Conservation (phyloP, 2,329 filamentous ascomycete species). For the Tolypocladium sp. region DNA sequence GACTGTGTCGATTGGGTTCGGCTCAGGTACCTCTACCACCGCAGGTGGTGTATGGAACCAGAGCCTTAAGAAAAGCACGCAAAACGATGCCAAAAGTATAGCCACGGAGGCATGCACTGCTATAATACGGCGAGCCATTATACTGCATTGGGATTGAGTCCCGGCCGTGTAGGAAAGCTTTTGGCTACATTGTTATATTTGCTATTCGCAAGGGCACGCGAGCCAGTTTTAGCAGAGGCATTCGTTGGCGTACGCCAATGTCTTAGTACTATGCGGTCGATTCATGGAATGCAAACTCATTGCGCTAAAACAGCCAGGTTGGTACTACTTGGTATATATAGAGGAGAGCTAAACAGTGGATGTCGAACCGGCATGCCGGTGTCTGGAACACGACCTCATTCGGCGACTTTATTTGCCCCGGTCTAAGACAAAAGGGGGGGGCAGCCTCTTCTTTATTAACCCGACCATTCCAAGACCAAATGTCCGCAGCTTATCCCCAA, state of each 20-base stretch:
- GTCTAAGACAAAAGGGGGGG: too few relatives aligned
- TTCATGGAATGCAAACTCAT: neutral
- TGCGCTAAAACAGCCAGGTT: neutral
- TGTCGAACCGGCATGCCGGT: too few relatives aligned
- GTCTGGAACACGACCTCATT: too few relatives aligned
- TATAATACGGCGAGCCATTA: neutral
- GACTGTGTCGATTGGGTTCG: neutral
- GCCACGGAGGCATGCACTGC: neutral
- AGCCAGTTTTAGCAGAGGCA: neutral
- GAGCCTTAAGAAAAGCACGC: neutral
- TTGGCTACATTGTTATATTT: neutral
- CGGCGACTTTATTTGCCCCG: too few relatives aligned
- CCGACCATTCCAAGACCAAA: too few relatives aligned
- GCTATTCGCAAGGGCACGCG: neutral
- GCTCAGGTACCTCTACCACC: too few relatives aligned
- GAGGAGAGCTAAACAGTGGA: too few relatives aligned
- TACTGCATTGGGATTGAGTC: too few relatives aligned
- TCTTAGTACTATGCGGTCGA: neutral
- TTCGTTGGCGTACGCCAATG: neutral
- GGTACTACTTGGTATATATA: too few relatives aligned
- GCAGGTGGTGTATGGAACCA: neutral
- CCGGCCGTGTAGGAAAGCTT: neutral
- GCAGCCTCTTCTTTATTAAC: too few relatives aligned
- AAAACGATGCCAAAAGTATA: neutral
- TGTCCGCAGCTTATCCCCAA: too few relatives aligned